These are phyloP conservation scores for Onygenales sp. DNA, from an alignment of 2,329 filamentous ascomycete genomes.

Conservation along the genomic window DNA sequence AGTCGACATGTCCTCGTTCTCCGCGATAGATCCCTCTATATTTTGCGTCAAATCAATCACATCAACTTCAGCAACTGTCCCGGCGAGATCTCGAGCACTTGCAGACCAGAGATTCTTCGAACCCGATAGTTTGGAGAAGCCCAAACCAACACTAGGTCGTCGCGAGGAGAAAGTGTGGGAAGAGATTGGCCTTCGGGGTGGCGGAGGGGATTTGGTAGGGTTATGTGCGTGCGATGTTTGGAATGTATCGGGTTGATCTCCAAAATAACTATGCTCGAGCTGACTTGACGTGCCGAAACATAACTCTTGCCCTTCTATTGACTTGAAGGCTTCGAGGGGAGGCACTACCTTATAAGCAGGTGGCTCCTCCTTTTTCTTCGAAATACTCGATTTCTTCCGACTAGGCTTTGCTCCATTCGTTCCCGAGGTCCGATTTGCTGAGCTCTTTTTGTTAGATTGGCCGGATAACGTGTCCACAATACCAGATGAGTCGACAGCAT, in stretches of 20 bases:
- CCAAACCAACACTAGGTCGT: neutral
- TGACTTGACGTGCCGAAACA: conserved; percentile 84
- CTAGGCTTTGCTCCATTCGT: conserved; percentile 12
- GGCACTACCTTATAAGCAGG: conserved; percentile 55
- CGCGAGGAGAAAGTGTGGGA: neutral
- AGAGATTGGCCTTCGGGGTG: conserved; percentile 2
- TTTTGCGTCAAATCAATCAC: conserved; percentile 50
- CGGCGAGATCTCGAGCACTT: conserved; percentile 56
- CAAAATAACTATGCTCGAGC: conserved; percentile 62
- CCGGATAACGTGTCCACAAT: conserved; percentile 38
- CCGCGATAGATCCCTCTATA: conserved; percentile 2
- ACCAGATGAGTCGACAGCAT: conserved; percentile 29
- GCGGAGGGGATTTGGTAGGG: conserved; percentile 6
- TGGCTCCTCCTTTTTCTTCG: conserved; percentile 24
- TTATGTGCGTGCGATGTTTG: conserved; percentile 34
- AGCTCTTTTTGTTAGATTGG: conserved; percentile 8
- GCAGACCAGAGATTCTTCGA: conserved; percentile 57
- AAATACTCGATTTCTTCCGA: conserved; percentile 1
- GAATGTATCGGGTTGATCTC: conserved; percentile 39
- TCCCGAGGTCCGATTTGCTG: neutral
- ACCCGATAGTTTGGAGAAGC: conserved; percentile 16
- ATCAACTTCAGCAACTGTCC: conserved; percentile 54
- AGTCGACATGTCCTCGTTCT: too few relatives aligned
- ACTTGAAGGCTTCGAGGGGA: conserved; percentile 56
- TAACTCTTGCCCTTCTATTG: conserved; percentile 62